These are phyloP conservation scores for Yarrowia bubula DNA, from an alignment of 805 yeast species.

Conservation along the genomic window DNA sequence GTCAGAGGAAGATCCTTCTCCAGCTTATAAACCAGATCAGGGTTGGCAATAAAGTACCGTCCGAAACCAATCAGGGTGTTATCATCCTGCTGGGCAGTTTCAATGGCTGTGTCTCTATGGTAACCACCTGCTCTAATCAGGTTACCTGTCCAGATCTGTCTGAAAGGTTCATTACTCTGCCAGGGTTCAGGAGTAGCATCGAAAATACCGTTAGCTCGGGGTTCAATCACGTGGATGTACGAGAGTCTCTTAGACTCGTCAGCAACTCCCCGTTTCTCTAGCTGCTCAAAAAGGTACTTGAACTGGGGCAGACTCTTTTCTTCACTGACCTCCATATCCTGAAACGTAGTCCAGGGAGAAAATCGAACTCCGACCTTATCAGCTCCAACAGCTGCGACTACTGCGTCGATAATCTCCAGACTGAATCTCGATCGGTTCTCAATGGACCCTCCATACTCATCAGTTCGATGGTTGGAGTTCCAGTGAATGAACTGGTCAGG, in stretches of 20 bases:
- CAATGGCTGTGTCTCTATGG: slow-evolving; percentile 27
- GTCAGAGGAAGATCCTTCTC: slow-evolving; percentile 45
- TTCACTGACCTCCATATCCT: slow-evolving; percentile 28
- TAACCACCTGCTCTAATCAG: slow-evolving; percentile 46
- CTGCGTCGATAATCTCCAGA: slow-evolving; percentile 52
- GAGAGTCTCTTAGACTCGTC: slow-evolving; percentile 39
- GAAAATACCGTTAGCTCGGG: slow-evolving; percentile 36
- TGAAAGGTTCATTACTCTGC: slow-evolving; percentile 32
- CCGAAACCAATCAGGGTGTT: slow-evolving; percentile 45
- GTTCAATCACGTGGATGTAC: slow-evolving; percentile 44
- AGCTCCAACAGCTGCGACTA: slow-evolving; percentile 47
- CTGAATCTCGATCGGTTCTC: slow-evolving; percentile 54
- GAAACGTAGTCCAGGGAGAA: slow-evolving; percentile 33
- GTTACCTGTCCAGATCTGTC: slow-evolving; percentile 47
- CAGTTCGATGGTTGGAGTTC: slow-evolving; percentile 52
- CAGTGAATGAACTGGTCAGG: slow-evolving; percentile 48
- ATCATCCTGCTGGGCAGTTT: slow-evolving; percentile 35
- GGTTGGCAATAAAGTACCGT: slow-evolving; percentile 53
- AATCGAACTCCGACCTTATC: slow-evolving; percentile 48
- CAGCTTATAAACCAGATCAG: slow-evolving; percentile 51
- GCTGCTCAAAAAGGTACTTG: slow-evolving; percentile 44
- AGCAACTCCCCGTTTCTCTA: slow-evolving; percentile 41
- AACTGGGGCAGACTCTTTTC: slow-evolving; percentile 33
- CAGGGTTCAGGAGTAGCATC: slow-evolving; percentile 31
- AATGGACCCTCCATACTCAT: slow-evolving; percentile 60